phyloP scores from a whole-genome alignment of 2,329 filamentous ascomycete species.

The Tolypocladium album region DNA sequence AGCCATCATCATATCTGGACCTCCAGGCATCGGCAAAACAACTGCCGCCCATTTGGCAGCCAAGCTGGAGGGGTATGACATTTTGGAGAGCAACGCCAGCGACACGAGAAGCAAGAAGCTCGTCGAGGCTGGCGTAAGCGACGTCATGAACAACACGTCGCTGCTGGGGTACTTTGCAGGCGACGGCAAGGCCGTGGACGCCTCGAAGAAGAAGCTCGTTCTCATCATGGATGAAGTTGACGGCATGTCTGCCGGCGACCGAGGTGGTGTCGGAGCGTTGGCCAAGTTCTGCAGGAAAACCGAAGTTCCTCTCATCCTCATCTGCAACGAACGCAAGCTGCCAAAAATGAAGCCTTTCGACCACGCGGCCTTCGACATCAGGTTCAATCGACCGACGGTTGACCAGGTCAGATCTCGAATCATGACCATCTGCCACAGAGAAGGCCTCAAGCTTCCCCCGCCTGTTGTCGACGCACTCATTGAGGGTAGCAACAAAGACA shows the following conservation, averaged over 20 bases:
- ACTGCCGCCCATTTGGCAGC: conserved; percentile 92
- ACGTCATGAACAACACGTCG: conserved; percentile 88
- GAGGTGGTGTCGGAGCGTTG: conserved; percentile 87
- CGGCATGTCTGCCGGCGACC: conserved; percentile 94
- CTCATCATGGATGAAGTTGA: conserved; percentile 99
- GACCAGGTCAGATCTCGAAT: conserved; percentile 87
- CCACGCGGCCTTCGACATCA: conserved; percentile 69
- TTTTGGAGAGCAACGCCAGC: conserved; percentile 91
- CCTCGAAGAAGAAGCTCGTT: conserved; percentile 81
- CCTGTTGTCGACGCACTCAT: conserved; percentile 87
- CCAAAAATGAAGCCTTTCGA: conserved; percentile 99
- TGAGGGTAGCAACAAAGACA: conserved; percentile 90
- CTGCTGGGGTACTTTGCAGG: conserved; percentile 82
- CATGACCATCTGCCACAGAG: conserved; percentile 88
- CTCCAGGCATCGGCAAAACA: conserved; percentile 94
- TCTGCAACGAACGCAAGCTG: conserved; percentile 87
- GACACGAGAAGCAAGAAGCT: conserved; percentile 94
- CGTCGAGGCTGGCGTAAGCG: conserved; percentile 77
- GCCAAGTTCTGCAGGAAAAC: conserved; percentile 94
- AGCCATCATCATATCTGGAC: conserved; percentile 90
- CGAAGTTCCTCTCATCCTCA: conserved; percentile 87
- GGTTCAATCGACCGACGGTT: conserved; percentile 79
- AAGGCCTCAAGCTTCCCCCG: conserved; percentile 75
- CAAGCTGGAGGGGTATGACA: conserved; percentile 84
- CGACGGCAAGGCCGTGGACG: conserved; percentile 70